phyloP scores from a whole-genome alignment of 805 yeast species.

The Zygosaccharomyces bailii region DNA sequence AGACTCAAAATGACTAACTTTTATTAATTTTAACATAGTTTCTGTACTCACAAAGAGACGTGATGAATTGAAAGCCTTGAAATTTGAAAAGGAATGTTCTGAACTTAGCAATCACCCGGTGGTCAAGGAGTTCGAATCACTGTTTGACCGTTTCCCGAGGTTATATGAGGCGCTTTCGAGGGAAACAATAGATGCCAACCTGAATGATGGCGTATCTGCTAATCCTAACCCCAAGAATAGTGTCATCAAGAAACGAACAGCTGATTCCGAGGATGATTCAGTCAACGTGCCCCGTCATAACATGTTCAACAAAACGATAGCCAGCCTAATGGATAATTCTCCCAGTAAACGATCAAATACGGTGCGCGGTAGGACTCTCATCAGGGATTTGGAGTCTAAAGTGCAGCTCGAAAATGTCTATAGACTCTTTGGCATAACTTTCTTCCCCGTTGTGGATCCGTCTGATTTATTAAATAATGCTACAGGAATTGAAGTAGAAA shows the following conservation, averaged over 20 bases:
- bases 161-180: conserved; percentile 18
- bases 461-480: conserved; percentile 22
- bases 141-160: conserved; percentile 27
- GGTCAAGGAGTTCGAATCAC: conserved; percentile 18
- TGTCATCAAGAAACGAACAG: conserved; percentile 1
- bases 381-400: background rate
- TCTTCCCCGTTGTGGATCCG: conserved; percentile 40
- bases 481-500: conserved; percentile 13
- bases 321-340: conserved; percentile 25
- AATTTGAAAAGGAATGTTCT: conserved; percentile 8
- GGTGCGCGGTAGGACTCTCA: conserved; percentile 2
- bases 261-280: background rate
- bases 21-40: conserved; percentile 11
- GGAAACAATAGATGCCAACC: background rate
- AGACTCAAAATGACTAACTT: background rate
- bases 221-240: background rate
- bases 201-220: background rate
- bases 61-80: conserved; percentile 11
- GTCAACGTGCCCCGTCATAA: conserved; percentile 18
- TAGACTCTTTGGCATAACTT: conserved; percentile 40
- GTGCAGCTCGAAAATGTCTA: conserved; percentile 36
- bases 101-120: conserved; percentile 14
- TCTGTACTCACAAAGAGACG: conserved; percentile 17
- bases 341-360: conserved; percentile 29
- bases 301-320: conserved; percentile 28